Conservation (phyloP, 2,329 filamentous ascomycete species). For the Stemphylium vesicarium region DNA sequence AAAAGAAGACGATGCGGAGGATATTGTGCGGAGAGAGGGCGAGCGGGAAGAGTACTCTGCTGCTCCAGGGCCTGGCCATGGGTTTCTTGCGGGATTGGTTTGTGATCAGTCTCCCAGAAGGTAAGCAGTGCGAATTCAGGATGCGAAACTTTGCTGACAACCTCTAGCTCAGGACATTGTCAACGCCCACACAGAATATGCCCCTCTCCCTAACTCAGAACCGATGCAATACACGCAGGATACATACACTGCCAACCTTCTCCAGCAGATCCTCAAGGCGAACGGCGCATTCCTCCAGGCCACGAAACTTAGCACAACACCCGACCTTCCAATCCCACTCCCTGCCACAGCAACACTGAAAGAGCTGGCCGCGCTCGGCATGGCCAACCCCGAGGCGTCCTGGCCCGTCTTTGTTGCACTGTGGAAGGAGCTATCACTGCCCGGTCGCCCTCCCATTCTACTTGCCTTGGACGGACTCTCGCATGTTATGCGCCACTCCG, state of each 20-base stretch:
- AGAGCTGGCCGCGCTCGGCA: constrained; percentile 71
- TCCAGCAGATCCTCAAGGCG: constrained; percentile 74
- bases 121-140: constrained; percentile 57
- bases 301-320: constrained; percentile 58
- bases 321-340: constrained; percentile 65
- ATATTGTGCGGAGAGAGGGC: constrained; percentile 76
- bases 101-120: constrained; percentile 87
- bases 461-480: constrained; percentile 79
- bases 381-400: constrained; percentile 76
- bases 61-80: constrained; percentile 83
- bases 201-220: constrained; percentile 64
- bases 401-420: constrained; percentile 82
- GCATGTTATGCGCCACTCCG: constrained; percentile 79
- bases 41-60: constrained; percentile 84
- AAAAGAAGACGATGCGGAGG: constrained; percentile 64
- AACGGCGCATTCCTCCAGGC: constrained; percentile 70
- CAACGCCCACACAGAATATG: constrained; percentile 81
- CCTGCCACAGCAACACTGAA: constrained; percentile 67
- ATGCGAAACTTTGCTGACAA: constrained; percentile 19
- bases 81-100: constrained; percentile 85
- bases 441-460: constrained; percentile 68
- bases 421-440: constrained; percentile 75
- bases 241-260: constrained; percentile 74
- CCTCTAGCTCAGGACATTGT: constrained; percentile 76
- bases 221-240: constrained; percentile 75